phyloP scores from a whole-genome alignment of 2,329 filamentous ascomycete genomes.

The Aureobasidium lini region DNA sequence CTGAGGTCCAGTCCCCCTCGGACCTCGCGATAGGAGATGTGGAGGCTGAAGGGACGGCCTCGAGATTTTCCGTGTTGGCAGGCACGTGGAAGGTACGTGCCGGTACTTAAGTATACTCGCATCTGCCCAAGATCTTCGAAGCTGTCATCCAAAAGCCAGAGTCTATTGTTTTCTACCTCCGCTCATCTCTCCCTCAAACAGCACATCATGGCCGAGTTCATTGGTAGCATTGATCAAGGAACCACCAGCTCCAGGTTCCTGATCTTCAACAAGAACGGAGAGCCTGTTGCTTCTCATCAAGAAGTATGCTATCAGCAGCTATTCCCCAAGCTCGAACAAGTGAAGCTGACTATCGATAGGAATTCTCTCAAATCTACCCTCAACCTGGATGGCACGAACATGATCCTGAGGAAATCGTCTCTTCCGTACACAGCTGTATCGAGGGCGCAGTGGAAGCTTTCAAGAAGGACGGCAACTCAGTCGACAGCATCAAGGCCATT shows the following conservation, averaged over 20 bases:
- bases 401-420: slow-evolving; percentile 68
- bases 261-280: slow-evolving; percentile 75
- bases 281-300: slow-evolving; percentile 75
- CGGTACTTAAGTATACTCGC: slow-evolving; percentile 11
- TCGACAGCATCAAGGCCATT: slow-evolving; percentile 64
- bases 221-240: slow-evolving; percentile 84
- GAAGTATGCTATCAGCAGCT: slow-evolving; percentile 33
- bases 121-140: slow-evolving; percentile 4
- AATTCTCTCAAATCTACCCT: slow-evolving; percentile 78
- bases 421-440: slow-evolving; percentile 71
- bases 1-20: slow-evolving; percentile 6
- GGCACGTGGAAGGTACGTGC: neutral
- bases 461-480: slow-evolving; percentile 58
- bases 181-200: neutral
- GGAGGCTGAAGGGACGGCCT: slow-evolving; percentile 4
- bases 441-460: slow-evolving; percentile 68
- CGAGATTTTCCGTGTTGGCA: slow-evolving; percentile 7
- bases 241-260: slow-evolving; percentile 86
- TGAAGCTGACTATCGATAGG: slow-evolving; percentile 27
- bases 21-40: slow-evolving; percentile 8
- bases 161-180: neutral
- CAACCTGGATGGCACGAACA: slow-evolving; percentile 92
- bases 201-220: slow-evolving; percentile 42
- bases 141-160: slow-evolving; percentile 2
- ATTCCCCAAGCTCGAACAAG: neutral